Evolutionary conservation across 352 stramenopile species (phyloP).

Genomic region (Globisporangium nodosum): DNA sequence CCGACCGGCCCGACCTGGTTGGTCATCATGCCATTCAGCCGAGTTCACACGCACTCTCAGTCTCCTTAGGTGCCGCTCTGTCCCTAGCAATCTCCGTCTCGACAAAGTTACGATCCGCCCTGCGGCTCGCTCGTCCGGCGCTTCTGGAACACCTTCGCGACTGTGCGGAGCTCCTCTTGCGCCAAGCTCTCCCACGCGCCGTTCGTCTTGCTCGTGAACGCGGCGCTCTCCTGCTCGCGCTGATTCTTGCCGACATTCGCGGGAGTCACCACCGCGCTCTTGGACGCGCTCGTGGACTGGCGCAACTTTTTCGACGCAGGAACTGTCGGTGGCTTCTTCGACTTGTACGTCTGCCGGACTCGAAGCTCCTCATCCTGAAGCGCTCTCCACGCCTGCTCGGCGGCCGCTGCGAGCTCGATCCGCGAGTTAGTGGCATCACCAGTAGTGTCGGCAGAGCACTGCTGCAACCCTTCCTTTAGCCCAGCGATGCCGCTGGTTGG

Average conservation of each 20-base stretch:
- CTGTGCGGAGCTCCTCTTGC: slow-evolving; percentile 17
- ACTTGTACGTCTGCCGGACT: slow-evolving; percentile 20
- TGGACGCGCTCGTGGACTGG: slow-evolving; percentile 1
- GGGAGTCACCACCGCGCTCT: background rate
- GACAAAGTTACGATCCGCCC: too few species aligned
- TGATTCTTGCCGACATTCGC: background rate
- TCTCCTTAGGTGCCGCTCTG: background rate
- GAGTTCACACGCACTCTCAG: too few species aligned
- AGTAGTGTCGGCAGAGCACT: slow-evolving; percentile 1
- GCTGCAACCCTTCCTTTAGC: slow-evolving; percentile 1
- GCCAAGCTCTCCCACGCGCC: slow-evolving; percentile 14
- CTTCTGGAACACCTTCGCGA: slow-evolving; percentile 11
- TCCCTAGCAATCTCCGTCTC: too few species aligned
- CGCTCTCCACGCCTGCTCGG: slow-evolving; percentile 33
- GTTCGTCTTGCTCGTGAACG: slow-evolving; percentile 12
- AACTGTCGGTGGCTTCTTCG: slow-evolving; percentile 6
- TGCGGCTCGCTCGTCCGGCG: slow-evolving; percentile 1
- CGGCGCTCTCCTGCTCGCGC: background rate
- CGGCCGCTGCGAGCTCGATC: slow-evolving; percentile 11
- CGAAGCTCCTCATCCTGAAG: slow-evolving; percentile 50
- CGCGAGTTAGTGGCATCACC: background rate
- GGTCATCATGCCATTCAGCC: background rate
- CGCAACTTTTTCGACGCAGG: slow-evolving; percentile 2
- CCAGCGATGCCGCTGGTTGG: too few species aligned
- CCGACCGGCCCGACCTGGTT: background rate